phyloP scores from a whole-genome alignment of 1,139 yeast genomes.

The Eremothecium cymbalariae region DNA sequence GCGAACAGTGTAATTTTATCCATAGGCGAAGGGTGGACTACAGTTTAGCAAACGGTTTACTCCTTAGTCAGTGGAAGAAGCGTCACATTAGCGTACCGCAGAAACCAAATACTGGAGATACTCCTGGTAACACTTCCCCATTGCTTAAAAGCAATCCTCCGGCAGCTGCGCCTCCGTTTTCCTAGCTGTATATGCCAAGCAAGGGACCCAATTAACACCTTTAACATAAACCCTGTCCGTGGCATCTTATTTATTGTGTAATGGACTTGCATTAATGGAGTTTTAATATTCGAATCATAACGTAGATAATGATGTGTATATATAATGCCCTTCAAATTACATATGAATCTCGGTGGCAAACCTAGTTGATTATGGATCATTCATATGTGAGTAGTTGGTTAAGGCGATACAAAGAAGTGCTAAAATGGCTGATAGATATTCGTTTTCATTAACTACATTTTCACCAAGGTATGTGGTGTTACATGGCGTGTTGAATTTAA shows the following conservation, averaged over 20 bases:
- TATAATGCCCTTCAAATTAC: no score
- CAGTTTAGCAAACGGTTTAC: conserved; percentile 28
- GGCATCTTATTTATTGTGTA: no score
- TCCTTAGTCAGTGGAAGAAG: conserved; percentile 17
- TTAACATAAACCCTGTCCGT: not conserved
- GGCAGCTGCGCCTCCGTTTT: no score
- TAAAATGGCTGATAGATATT: conserved; percentile 92
- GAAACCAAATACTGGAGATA: not conserved
- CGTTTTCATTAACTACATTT: conserved; percentile 92
- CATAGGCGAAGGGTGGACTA: conserved; percentile 58
- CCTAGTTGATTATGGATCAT: no score
- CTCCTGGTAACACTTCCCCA: not conserved
- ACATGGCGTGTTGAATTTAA: not conserved
- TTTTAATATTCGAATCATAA: no score
- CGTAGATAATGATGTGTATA: no score
- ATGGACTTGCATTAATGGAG: no score
- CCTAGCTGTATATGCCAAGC: not conserved
- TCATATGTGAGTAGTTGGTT: not conserved
- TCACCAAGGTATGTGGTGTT: conserved; percentile 89
- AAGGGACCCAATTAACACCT: not conserved
- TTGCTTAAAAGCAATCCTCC: no score
- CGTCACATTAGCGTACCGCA: conserved; percentile 7
- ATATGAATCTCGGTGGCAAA: no score
- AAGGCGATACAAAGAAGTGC: not conserved
- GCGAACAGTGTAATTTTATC: conserved; percentile 80